phyloP scores from a whole-genome alignment of 345 rosid species.

The Eucalyptus grandis region DNA sequence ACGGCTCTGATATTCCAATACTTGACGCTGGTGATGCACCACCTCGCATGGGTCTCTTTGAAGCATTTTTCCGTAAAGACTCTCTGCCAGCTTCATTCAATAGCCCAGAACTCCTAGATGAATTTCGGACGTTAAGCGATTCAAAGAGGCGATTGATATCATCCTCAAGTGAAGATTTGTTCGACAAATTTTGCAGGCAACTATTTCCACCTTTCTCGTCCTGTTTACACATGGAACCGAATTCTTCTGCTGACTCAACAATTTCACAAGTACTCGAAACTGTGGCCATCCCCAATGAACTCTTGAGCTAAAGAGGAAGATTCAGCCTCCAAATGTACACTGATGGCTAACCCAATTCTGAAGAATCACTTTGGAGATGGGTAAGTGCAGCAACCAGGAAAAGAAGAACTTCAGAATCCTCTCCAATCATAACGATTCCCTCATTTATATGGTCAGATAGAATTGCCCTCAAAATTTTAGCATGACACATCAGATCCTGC shows the following conservation, averaged over 20 bases:
- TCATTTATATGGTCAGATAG: not conserved
- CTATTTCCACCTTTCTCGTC: constrained; percentile 3
- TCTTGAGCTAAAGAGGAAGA: not conserved
- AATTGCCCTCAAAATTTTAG: not conserved
- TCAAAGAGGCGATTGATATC: constrained; percentile 65
- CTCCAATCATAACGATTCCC: constrained; percentile 16
- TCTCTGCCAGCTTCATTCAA: constrained; percentile 15
- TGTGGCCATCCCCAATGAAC: constrained; percentile 16
- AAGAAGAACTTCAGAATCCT: not conserved
- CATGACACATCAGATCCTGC: constrained; percentile 20
- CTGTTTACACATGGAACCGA: not conserved
- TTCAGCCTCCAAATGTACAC: not conserved
- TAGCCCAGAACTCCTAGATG: constrained; percentile 16
- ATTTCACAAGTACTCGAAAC: constrained; percentile 37
- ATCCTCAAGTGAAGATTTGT: constrained; percentile 52
- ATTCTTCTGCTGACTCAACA: constrained; percentile 34
- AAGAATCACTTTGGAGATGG: not conserved
- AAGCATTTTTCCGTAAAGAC: constrained; percentile 38
- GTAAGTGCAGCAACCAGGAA: not conserved
- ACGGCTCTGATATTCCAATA: constrained; percentile 59
- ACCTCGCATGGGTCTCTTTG: constrained; percentile 60
- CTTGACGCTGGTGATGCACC: constrained; percentile 46
- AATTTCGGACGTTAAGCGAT: constrained; percentile 36
- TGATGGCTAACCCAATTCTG: constrained; percentile 18
- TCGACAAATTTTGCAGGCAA: constrained; percentile 10